phyloP scores from a whole-genome alignment of 106 monocot genomes.

The Allium fistulosum region DNA sequence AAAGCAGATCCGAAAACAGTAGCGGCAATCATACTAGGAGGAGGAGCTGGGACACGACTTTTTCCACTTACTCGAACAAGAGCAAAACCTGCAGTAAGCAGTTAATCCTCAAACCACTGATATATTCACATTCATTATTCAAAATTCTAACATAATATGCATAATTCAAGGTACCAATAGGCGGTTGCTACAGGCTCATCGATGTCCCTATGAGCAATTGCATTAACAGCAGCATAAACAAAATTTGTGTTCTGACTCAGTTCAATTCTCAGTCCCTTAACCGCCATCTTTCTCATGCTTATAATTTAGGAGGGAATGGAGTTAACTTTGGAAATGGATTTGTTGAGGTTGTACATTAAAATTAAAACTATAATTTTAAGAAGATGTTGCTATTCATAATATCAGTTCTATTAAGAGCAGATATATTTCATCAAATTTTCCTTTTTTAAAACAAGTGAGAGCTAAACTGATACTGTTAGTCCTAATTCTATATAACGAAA shows the following conservation, averaged over 20 bases:
- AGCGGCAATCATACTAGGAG: slow-evolving; percentile 71
- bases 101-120: neutral
- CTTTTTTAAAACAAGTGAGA: neutral
- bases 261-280: slow-evolving; percentile 83
- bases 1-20: slow-evolving; percentile 50
- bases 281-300: slow-evolving; percentile 59
- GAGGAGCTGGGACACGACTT: slow-evolving; percentile 72
- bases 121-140: too few relatives aligned
- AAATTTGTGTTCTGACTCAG: slow-evolving; percentile 71
- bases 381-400: too few relatives aligned
- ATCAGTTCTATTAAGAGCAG: neutral
- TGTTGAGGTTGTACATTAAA: slow-evolving; percentile 43
- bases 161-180: slow-evolving; percentile 54
- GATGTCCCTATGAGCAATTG: slow-evolving; percentile 89
- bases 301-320: slow-evolving; percentile 51
- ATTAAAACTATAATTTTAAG: neutral
- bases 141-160: too few relatives aligned
- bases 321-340: slow-evolving; percentile 64
- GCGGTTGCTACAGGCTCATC: slow-evolving; percentile 78
- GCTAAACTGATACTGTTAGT: too few relatives aligned
- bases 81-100: slow-evolving; percentile 68
- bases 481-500: too few relatives aligned
- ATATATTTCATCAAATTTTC: neutral
- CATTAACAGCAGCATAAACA: slow-evolving; percentile 76
- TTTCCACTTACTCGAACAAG: slow-evolving; percentile 67